A percentile compares a stretch with the other conserved stretches of the same genome.
Evolutionary conservation across 345 rosid species (phyloP).

Genomic region (Aegle marmelos): DNA sequence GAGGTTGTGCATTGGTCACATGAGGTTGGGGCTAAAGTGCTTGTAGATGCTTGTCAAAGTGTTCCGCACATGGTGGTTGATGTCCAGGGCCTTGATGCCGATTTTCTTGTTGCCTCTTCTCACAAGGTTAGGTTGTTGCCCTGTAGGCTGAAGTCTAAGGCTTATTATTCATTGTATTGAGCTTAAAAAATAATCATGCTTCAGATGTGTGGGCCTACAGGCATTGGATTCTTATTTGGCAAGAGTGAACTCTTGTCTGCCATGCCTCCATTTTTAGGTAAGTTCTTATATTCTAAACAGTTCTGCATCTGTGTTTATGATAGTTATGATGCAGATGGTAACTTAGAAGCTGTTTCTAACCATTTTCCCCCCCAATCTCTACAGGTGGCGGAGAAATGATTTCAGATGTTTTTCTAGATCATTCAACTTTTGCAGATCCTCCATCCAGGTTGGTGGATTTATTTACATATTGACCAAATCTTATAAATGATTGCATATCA

Average conservation of each 20-base stretch:
- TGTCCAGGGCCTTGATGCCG: constrained; percentile 75
- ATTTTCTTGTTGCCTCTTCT: constrained; percentile 95
- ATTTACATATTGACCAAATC: background rate
- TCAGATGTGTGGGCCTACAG: constrained; percentile 99
- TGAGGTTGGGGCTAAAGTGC: constrained; percentile 72
- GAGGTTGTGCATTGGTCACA: constrained; percentile 75
- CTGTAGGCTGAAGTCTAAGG: constrained; percentile 11
- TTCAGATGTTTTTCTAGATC: constrained; percentile 86
- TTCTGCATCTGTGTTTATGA: background rate
- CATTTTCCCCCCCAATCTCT: background rate
- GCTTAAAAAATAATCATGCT: constrained; percentile 74
- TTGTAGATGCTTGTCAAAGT: constrained; percentile 97
- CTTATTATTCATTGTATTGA: constrained; percentile 30
- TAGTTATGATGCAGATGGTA: background rate
- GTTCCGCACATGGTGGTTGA: constrained; percentile 93
- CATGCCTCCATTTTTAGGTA: constrained; percentile 99
- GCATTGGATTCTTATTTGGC: constrained; percentile 93
- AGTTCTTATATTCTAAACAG: constrained; percentile 15
- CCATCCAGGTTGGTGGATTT: constrained; percentile 73
- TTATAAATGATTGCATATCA: background rate
- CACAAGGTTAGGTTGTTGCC: constrained; percentile 74
- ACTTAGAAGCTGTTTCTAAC: background rate
- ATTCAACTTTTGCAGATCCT: constrained; percentile 94
- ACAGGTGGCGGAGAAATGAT: constrained; percentile 99
- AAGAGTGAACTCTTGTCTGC: constrained; percentile 61